These are phyloP conservation scores for Colletotrichum sojae DNA, from an alignment of 2,329 filamentous ascomycete species.

Conservation along the genomic window DNA sequence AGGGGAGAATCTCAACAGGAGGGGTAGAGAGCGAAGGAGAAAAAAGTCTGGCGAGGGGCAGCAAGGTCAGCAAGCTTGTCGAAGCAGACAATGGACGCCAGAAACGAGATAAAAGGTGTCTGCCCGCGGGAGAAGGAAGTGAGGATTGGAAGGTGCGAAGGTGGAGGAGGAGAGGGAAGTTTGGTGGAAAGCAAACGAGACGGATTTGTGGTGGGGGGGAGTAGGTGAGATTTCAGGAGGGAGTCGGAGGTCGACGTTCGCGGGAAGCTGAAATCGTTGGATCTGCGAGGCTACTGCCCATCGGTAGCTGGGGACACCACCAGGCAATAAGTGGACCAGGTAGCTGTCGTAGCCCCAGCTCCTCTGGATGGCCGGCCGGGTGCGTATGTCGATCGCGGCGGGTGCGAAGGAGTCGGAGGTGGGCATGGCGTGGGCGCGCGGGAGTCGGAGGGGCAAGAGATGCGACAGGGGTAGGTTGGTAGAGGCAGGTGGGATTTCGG, in stretches of 20 bases:
- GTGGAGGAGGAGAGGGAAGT: constrained; percentile 38
- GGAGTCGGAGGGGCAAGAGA: constrained; percentile 19
- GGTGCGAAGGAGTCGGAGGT: constrained; percentile 31
- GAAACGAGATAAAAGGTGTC: constrained; percentile 33
- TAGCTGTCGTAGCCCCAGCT: constrained; percentile 41
- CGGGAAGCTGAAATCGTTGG: constrained; percentile 43
- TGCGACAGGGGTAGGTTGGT: constrained; percentile 16
- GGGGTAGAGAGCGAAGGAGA: constrained; percentile 14
- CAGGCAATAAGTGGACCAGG: constrained; percentile 45
- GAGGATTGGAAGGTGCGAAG: constrained; percentile 30
- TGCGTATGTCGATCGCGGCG: constrained; percentile 29
- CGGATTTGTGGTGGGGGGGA: constrained; percentile 39
- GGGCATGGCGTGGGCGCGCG: constrained; percentile 24
- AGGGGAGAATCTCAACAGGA: constrained; percentile 36
- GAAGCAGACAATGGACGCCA: constrained; percentile 40
- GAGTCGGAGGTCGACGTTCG: constrained; percentile 38
- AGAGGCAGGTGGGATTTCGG: constrained; percentile 23
- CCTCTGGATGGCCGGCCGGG: constrained; percentile 28
- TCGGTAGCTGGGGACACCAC: constrained; percentile 43
- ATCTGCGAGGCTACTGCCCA: constrained; percentile 43
- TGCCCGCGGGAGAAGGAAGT: constrained; percentile 33
- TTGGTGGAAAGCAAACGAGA: constrained; percentile 37
- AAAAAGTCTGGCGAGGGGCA: constrained; percentile 42
- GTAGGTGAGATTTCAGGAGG: constrained; percentile 42
- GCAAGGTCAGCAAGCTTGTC: constrained; percentile 41